Conservation (phyloP, 1,284 basidiomycete species). For the Golubevia sp. region DNA sequence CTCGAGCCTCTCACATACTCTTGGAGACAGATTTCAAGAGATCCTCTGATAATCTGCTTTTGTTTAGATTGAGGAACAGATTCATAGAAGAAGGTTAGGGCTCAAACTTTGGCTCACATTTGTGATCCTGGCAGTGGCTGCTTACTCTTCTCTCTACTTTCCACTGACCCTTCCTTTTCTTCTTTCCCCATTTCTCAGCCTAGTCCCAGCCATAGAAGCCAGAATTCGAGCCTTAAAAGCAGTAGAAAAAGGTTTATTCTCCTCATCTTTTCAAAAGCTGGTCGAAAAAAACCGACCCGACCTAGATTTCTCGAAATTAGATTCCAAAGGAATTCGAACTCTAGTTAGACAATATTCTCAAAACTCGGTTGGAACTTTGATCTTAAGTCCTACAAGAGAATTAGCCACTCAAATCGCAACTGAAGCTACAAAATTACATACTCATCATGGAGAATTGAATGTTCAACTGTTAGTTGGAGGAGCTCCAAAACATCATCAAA, state of each 20-base stretch:
- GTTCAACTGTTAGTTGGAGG: conserved; percentile 84
- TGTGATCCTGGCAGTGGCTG: no score
- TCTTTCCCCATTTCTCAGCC: no score
- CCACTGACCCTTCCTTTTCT: no score
- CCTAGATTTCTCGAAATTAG: conserved; percentile 27
- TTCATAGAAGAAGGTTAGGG: no score
- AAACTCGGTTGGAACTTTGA: conserved; percentile 72
- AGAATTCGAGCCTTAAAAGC: conserved; percentile 49
- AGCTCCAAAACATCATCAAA: conserved; percentile 70
- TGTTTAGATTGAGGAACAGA: no score
- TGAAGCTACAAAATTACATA: conserved; percentile 75
- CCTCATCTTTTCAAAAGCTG: conserved; percentile 25
- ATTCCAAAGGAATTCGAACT: not conserved
- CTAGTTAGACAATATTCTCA: conserved; percentile 26
- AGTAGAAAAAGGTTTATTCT: conserved; percentile 21
- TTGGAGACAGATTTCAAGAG: no score
- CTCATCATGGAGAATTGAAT: conserved; percentile 71
- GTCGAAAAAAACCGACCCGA: conserved; percentile 51
- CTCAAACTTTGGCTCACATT: no score
- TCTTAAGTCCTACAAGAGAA: conserved; percentile 93
- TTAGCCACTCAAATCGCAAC: conserved; percentile 90
- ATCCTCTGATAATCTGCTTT: no score
- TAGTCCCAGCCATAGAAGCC: conserved; percentile 57
- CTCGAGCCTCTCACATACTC: no score
- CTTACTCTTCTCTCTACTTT: no score